Evolutionary conservation across 2,329 filamentous ascomycete species (phyloP), one percentile per base, ranked within the genome.

Genomic region (Fusarium phyllophilum): DNA sequence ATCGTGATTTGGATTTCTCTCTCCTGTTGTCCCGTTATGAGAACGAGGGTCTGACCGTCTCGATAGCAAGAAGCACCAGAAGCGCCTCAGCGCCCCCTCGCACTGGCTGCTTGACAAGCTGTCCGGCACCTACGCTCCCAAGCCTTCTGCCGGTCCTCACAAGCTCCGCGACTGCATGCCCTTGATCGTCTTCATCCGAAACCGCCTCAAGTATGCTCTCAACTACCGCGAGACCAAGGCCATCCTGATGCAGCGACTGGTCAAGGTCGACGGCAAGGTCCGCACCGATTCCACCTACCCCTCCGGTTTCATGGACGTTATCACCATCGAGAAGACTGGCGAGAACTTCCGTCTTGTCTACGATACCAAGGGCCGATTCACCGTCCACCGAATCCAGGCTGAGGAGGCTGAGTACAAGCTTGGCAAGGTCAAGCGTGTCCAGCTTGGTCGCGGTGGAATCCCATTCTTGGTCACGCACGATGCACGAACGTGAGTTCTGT

Each of bases 381-480:
- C 96, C 86, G 95, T 99, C 85, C 96, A 99, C 94, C 94, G 96
- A 84, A 98, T 99, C 89, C 96, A 97, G 86, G 89, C 91, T 81
- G 96, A 98, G 90, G 96, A 99, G 94, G 95, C 96, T 82, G 92
- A 96, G 90, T 99, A 98, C 94, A 99, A 99, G 93, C 91, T 99
- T 82, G 95, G 95, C 91, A 99, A 98, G 92, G 96, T 99, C 90
- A 98, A 98, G 94, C 93, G 96, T 84, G 96, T 99, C 76, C 96
- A 99, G 91, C 92, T 99, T 83, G 96, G 96, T 90, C 96, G 95
- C 88, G 97, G 96, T 89, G 96, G 95, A 90, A 97, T 99, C 92
- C 96, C 96, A 97, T 99, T 97, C 95, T 98, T 98, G 95, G 96
- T 99, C 94, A 99, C 96, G 95, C 96, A 99, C 94, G 96, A 99